Conservation (phyloP, 2,329 filamentous ascomycete species). For the Pseudocercospora fuligena region DNA sequence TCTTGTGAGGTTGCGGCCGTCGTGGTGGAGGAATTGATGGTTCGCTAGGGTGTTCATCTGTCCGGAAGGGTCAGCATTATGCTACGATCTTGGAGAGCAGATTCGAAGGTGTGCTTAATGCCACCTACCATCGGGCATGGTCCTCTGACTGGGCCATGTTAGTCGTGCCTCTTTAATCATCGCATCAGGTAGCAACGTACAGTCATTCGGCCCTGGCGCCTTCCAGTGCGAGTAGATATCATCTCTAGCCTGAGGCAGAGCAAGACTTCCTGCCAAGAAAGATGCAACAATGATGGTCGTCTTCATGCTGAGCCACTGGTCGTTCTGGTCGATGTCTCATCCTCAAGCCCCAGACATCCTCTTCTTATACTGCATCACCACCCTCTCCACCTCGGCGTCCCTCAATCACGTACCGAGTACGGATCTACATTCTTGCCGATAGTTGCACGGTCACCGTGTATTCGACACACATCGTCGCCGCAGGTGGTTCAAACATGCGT, state of each 20-base stretch:
- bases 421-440: background rate
- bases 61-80: background rate
- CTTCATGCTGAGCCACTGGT: background rate
- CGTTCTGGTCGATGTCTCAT: background rate
- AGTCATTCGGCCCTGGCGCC: conserved; percentile 8
- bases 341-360: background rate
- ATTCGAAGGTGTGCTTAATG: background rate
- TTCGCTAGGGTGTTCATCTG: conserved; percentile 28
- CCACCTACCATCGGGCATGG: conserved; percentile 13
- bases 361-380: background rate
- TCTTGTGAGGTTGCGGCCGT: conserved; percentile 28
- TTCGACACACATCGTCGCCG: background rate
- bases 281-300: background rate
- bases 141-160: conserved; percentile 5
- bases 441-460: background rate
- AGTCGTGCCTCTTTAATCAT: background rate
- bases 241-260: background rate
- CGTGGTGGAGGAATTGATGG: conserved; percentile 30
- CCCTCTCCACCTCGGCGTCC: background rate
- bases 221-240: conserved; percentile 7
- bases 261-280: background rate
- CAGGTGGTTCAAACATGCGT: background rate
- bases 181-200: background rate
- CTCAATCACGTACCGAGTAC: background rate
- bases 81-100: background rate